Evolutionary conservation across 805 yeast species (phyloP).

Genomic region (Phaffomyces opuntiae): DNA sequence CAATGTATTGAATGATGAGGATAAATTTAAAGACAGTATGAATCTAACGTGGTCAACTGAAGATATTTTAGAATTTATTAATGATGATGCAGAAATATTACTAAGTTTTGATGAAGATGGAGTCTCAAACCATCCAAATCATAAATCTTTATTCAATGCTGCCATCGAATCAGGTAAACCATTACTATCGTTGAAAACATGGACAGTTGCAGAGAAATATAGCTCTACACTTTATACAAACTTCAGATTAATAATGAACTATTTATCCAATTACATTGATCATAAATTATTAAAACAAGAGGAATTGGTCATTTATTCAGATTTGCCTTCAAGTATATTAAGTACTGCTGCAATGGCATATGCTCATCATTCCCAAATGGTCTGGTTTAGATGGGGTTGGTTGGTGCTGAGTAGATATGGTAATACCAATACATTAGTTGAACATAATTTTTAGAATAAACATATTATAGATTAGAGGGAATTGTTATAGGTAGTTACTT

Average conservation of each 20-base stretch:
- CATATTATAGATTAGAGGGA: background rate
- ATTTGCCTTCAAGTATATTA: slow-evolving; percentile 22
- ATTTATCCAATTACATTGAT: background rate
- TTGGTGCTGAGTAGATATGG: slow-evolving; percentile 68
- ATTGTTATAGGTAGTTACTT: too few species aligned
- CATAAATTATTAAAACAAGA: background rate
- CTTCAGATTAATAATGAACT: background rate
- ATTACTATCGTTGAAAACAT: slow-evolving; percentile 26
- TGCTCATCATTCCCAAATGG: slow-evolving; percentile 87
- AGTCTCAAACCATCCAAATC: slow-evolving; percentile 85
- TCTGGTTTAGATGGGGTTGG: slow-evolving; percentile 94
- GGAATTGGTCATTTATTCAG: slow-evolving; percentile 22
- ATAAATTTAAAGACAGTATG: slow-evolving; percentile 63
- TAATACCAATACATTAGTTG: slow-evolving; percentile 59
- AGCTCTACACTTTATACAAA: slow-evolving; percentile 29
- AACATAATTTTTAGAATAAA: background rate
- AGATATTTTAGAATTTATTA: slow-evolving; percentile 34
- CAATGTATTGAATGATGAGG: slow-evolving; percentile 39
- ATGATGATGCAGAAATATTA: slow-evolving; percentile 31
- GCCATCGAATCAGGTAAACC: slow-evolving; percentile 9
- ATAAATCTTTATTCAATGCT: slow-evolving; percentile 55
- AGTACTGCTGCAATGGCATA: slow-evolving; percentile 66
- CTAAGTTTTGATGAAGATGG: slow-evolving; percentile 81
- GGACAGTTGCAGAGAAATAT: slow-evolving; percentile 38
- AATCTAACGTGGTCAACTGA: slow-evolving; percentile 51